A percentile compares a stretch with the other conserved stretches of the same genome.
Conservation (phyloP, 1,284 basidiomycete species). For the Abortiporus biennis region DNA sequence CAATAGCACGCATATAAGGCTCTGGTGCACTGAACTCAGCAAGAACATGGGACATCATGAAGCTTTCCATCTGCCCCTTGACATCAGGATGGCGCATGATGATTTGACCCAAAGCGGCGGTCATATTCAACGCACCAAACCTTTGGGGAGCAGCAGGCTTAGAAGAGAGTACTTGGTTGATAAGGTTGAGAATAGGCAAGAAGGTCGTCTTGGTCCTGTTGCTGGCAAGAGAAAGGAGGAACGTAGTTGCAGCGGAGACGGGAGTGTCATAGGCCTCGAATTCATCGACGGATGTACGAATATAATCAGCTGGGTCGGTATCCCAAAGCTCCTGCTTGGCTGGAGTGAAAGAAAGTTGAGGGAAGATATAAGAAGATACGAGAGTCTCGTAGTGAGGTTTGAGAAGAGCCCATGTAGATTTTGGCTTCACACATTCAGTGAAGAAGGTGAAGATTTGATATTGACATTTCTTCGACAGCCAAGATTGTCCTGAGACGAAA, state of each 20-base stretch:
- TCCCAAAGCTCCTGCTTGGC: constrained; percentile 67
- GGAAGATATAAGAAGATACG: constrained; percentile 75
- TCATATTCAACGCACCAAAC: constrained; percentile 82
- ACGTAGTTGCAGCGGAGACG: constrained; percentile 70
- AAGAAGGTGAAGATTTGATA: constrained; percentile 80
- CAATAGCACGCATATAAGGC: constrained; percentile 71
- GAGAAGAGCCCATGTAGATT: constrained; percentile 78
- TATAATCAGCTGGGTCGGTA: constrained; percentile 74
- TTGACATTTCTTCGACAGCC: constrained; percentile 78
- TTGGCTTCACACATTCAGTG: constrained; percentile 85
- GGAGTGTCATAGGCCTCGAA: constrained; percentile 74
- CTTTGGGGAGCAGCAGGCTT: constrained; percentile 56
- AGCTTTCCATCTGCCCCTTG: constrained; percentile 69
- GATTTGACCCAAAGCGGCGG: constrained; percentile 65
- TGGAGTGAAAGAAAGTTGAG: constrained; percentile 75
- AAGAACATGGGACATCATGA: constrained; percentile 67
- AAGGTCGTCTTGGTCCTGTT: constrained; percentile 76
- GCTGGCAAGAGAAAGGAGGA: constrained; percentile 71
- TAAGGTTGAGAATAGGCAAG: constrained; percentile 70
- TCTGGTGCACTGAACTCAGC: constrained; percentile 68
- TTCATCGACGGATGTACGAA: constrained; percentile 71
- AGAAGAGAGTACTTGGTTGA: constrained; percentile 66
- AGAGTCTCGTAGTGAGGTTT: constrained; percentile 78
- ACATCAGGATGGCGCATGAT: constrained; percentile 80
- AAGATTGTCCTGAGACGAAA: constrained; percentile 62